Base-by-base conservation (phyloP, 345 rosid species). In the Pseudoturritis turrita region DNA sequence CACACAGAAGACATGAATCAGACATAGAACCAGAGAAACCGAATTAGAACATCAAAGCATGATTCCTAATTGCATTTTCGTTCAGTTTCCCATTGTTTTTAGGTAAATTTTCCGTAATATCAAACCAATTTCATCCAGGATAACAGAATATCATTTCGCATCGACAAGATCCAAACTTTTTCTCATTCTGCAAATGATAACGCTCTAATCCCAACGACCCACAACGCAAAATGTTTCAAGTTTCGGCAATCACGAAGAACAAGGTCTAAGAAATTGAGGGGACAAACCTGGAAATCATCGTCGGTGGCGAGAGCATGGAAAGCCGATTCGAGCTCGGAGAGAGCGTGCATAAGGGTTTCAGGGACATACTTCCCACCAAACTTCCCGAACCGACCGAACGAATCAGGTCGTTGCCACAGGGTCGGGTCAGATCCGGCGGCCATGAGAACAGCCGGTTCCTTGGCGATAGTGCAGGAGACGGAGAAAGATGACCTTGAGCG, bases 341-440 rank as follows among this genome's bases (percentile, higher is more conserved):
- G 93, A 23, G 96, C 99, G 72, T 75, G 69, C 96, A 95, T 95
- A 6, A 95, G 85, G 25, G 99, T 95, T 62, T 95, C 99, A 2
- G 96, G 99, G 5, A 95, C 99, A 57, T 83, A 95, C 70, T 91
- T 91, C 22, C 99, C 99, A 40, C 99, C 97, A 62, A 87, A 91
- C 77, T 81, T 84, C 8, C 99, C 99, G 49, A 87, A 95, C 31
- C 99, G 90, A 2, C 99, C 99, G 35, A 89, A 86, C 5, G 91
- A 68, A 73, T 95, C 99, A 28, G 99, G 98, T 35, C 97, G 66
- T 60, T 52, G 77, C 87, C 87, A 83, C 4, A 25, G 13, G n/a
- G 60, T 15, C 18, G 84, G 78, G 65, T 79, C 84, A 41, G 83
- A 67, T 61, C 67, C 78, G 62, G 67, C 22, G 37, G 74, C 82